phyloP scores from a whole-genome alignment of 139 green algal species.

The Deuterostichococcus epilithicus region DNA sequence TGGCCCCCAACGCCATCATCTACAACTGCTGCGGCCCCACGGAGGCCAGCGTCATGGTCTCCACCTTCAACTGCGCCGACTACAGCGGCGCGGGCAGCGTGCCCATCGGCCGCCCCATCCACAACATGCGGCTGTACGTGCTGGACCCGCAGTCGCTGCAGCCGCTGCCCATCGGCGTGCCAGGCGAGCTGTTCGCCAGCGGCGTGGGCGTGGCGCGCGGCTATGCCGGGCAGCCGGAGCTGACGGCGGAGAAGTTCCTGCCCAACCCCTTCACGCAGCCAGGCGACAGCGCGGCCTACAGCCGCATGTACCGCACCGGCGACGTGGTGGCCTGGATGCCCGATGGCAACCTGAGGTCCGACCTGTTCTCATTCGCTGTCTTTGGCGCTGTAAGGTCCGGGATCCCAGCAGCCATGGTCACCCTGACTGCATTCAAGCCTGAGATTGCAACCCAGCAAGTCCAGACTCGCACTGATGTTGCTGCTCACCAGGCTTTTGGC shows the following conservation, averaged over 20 bases:
- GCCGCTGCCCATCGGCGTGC: slow-evolving; percentile 30
- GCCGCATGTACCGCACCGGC: slow-evolving; percentile 34
- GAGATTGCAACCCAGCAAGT: too few relatives aligned
- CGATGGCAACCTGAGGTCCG: slow-evolving; percentile 28
- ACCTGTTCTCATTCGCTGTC: background rate
- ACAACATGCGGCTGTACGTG: slow-evolving; percentile 20
- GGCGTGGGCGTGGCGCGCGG: slow-evolving; percentile 34
- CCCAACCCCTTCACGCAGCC: slow-evolving; percentile 35
- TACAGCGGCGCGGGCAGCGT: slow-evolving; percentile 1
- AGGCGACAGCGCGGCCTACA: slow-evolving; percentile 24
- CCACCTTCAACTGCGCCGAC: slow-evolving; percentile 3
- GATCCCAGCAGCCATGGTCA: slow-evolving; percentile 5
- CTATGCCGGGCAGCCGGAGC: slow-evolving; percentile 29
- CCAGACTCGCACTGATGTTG: too few relatives aligned
- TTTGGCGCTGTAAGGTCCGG: too few relatives aligned
- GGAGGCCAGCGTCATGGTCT: slow-evolving; percentile 9
- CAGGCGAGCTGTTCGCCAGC: slow-evolving; percentile 47
- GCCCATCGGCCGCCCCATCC: slow-evolving; percentile 14
- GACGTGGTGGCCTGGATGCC: slow-evolving; percentile 35
- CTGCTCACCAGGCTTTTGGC: too few relatives aligned
- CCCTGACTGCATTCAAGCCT: too few relatives aligned
- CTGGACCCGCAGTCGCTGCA: slow-evolving; percentile 16
- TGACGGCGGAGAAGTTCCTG: slow-evolving; percentile 41
- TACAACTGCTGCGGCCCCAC: slow-evolving; percentile 15
- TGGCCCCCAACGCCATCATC: slow-evolving; percentile 2